Evolutionary conservation across 2,329 filamentous ascomycete genomes (phyloP).

Genomic region (Coniosporium tulheliwenetii): DNA sequence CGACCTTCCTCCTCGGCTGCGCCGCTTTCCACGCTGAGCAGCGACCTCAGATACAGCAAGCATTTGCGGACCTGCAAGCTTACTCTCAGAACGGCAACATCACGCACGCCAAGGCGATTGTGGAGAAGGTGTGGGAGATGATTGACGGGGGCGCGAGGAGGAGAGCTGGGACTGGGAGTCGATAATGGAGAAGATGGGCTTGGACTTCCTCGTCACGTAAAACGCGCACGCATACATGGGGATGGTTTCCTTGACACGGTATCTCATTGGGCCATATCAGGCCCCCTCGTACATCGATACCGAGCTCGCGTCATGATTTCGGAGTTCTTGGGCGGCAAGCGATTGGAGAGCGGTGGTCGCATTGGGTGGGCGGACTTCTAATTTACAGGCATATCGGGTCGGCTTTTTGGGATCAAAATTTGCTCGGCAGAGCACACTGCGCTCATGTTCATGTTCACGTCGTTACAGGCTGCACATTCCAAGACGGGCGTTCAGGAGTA

Average conservation of each 20-base stretch:
- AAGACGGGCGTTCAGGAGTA: too few relatives aligned
- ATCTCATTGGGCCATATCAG: too few relatives aligned
- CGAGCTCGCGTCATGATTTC: too few relatives aligned
- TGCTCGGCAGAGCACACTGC: too few relatives aligned
- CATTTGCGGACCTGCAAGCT: conserved; percentile 37
- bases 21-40: conserved; percentile 41
- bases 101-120: conserved; percentile 36
- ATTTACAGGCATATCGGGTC: too few relatives aligned
- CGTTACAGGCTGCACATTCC: too few relatives aligned
- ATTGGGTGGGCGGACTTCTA: too few relatives aligned
- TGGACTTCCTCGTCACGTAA: conserved; percentile 45
- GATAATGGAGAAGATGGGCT: conserved; percentile 40
- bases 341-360: too few relatives aligned
- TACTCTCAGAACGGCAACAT: conserved; percentile 45
- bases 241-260: neutral
- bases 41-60: conserved; percentile 36
- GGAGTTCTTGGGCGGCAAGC: too few relatives aligned
- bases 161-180: conserved; percentile 50
- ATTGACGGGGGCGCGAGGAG: conserved; percentile 40
- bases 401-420: too few relatives aligned
- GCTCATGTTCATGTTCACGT: too few relatives aligned
- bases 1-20: conserved; percentile 45
- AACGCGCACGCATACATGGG: neutral
- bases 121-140: conserved; percentile 40
- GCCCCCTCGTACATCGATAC: too few relatives aligned